Evolutionary conservation across 2,329 filamentous ascomycete genomes (phyloP).

Genomic region (Fusarium secorum): DNA sequence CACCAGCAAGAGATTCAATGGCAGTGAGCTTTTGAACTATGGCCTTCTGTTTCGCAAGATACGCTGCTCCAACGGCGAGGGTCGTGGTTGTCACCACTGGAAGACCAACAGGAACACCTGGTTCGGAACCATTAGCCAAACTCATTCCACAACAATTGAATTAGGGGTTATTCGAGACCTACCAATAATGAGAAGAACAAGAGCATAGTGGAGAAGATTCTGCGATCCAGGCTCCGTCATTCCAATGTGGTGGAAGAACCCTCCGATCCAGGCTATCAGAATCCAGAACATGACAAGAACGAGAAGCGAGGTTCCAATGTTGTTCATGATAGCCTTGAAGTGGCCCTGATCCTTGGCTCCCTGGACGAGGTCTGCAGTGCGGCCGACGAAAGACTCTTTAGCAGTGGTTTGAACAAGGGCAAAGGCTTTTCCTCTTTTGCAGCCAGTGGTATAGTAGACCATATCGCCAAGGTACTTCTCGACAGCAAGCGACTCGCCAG

Average conservation of each 20-base stretch:
- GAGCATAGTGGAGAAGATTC: constrained; percentile 21
- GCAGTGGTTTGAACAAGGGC: constrained; percentile 10
- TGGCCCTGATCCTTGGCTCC: constrained; percentile 30
- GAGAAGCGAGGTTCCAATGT: constrained; percentile 18
- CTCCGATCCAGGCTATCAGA: constrained; percentile 15
- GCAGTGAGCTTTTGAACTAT: constrained; percentile 17
- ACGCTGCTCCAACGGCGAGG: constrained; percentile 21
- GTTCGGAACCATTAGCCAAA: not conserved
- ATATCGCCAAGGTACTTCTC: constrained; percentile 23
- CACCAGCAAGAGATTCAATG: constrained; percentile 18
- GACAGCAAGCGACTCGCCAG: constrained; percentile 22
- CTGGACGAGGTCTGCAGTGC: constrained; percentile 23
- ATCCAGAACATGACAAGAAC: constrained; percentile 31
- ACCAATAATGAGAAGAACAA: constrained; percentile 30
- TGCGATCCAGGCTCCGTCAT: constrained; percentile 17
- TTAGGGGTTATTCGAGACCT: not conserved
- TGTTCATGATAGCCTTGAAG: constrained; percentile 30
- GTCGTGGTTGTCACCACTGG: constrained; percentile 28
- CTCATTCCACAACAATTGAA: rapidly evolving
- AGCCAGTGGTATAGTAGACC: constrained; percentile 29
- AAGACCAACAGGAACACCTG: constrained; percentile 17
- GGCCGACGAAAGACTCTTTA: constrained; percentile 23
- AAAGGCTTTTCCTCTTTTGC: constrained; percentile 23
- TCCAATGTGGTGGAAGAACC: constrained; percentile 21
- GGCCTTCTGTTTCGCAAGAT: constrained; percentile 20